Percentiles rank a stretch among this genome's conserved stretches.
Conservation (phyloP, 164 flowering plant species). For the Piper longum region DNA sequence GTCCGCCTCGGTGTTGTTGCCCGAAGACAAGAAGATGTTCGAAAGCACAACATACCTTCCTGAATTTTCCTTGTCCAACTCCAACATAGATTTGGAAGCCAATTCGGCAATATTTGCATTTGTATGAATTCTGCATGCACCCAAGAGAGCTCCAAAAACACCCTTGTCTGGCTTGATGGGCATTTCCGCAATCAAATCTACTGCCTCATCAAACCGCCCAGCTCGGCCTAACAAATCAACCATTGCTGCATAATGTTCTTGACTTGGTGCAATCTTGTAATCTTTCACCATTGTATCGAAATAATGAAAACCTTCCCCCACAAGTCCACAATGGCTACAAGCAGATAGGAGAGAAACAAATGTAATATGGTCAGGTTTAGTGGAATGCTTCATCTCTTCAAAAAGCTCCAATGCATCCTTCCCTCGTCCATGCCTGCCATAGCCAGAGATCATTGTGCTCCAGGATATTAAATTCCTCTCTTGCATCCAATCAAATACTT, state of each 20-base stretch:
- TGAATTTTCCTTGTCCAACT: conserved; percentile 18
- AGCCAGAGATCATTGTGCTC: conserved; percentile 30
- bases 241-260: conserved; percentile 29
- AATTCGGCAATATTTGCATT: conserved; percentile 18
- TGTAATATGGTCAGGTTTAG: conserved; percentile 19
- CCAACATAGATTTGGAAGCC: conserved; percentile 12
- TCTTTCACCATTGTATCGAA: conserved; percentile 23
- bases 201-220: conserved; percentile 22
- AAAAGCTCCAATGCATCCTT: conserved; percentile 20
- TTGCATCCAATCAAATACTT: conserved; percentile 18
- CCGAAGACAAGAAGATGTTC: conserved; percentile 21
- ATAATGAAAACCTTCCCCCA: conserved; percentile 25
- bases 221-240: conserved; percentile 28
- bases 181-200: conserved; percentile 18
- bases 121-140: conserved; percentile 26
- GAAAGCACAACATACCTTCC: conserved; percentile 21
- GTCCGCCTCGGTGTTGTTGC: conserved; percentile 19
- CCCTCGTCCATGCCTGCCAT: conserved; percentile 24
- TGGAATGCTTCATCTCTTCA: conserved; percentile 16
- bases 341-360: conserved; percentile 29
- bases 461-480: conserved; percentile 20
- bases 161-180: conserved; percentile 21
- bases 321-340: conserved; percentile 33
- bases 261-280: conserved; percentile 15
- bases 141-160: conserved; percentile 30